Base-by-base conservation (phyloP, 2,329 filamentous ascomycete species). In the Aphanoascus verrucosus region DNA sequence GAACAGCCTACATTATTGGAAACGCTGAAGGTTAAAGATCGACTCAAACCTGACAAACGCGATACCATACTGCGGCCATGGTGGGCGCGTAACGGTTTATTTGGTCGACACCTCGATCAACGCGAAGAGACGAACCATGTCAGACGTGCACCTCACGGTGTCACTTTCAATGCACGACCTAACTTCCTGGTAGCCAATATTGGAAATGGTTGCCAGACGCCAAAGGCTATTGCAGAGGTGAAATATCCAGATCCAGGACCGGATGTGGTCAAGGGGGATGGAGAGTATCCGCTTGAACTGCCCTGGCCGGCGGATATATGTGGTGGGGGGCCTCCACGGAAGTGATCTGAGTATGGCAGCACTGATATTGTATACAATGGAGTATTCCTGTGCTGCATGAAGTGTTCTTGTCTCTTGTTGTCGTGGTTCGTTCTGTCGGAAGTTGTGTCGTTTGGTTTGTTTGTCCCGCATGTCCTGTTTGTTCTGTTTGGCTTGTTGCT, bases 251-350 rank as follows among this genome's bases (percentile, higher is more conserved):
- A 69, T 34, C 70, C 71, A 1, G 72, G 72, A 2, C 69, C 69
- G 40, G 69, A 73, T 50, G 67, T 75, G 14, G 65, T 72, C 2
- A 49, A 61, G 15, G 72, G 73, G 7, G 71, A 74, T 60, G 72
- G 70, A 19, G 67, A 64, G 50, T 75, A 75, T 58, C 61, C 67
- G n/a, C 63, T 76, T 23, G 64, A 67, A 53, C 56, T 67, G 31
- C 49, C 49, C 8, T 23, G 15, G 41, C 49, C 49, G 11, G 41
- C 9, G 20, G 41, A 52, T 2, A 52, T 19, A 44, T 52, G 49
- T 8, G 23, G 15, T 4, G 38, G n/a, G 20, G 42, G 14, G 11
- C 15, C 20, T 35, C 28, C 11, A 4, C 3, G 20, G 19, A 8
- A 35, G 23, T 28, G 7, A 7, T 7, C 23, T 28, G 23, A 28